Conservation (phyloP, 2,329 filamentous ascomycete genomes). For the Colletotrichum shisoi region DNA sequence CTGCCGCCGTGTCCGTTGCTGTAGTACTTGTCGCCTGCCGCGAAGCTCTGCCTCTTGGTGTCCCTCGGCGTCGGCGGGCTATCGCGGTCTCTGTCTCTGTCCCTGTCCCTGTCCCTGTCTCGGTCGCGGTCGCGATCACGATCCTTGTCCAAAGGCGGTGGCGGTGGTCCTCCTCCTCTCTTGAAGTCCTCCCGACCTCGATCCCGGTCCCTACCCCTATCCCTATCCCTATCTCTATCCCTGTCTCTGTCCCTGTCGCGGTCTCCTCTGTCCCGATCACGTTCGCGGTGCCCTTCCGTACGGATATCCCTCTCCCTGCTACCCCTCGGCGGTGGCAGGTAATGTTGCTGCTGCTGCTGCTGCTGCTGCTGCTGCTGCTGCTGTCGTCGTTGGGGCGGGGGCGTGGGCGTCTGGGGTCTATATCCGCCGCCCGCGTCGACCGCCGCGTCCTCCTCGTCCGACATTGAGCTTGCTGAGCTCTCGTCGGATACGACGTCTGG, state of each 20-base stretch:
- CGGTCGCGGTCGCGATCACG: slow-evolving; percentile 8
- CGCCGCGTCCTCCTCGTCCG: slow-evolving; percentile 27
- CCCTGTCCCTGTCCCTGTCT: slow-evolving; percentile 27
- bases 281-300: slow-evolving; percentile 18
- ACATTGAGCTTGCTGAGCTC: slow-evolving; percentile 28
- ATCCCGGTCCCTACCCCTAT: slow-evolving; percentile 35
- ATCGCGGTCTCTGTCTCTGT: slow-evolving; percentile 34
- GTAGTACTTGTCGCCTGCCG: slow-evolving; percentile 25
- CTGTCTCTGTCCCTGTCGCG: slow-evolving; percentile 25
- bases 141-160: not conserved
- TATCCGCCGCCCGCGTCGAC: slow-evolving; percentile 19
- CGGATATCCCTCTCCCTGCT: slow-evolving; percentile 28
- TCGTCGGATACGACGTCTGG: slow-evolving; percentile 13
- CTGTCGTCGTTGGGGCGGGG: slow-evolving; percentile 26
- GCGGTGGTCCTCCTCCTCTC: too few relatives aligned
- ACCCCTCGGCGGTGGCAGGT: slow-evolving; percentile 19
- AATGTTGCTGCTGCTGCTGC: not conserved
- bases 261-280: slow-evolving; percentile 20
- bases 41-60: slow-evolving; percentile 39
- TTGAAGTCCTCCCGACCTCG: slow-evolving; percentile 26
- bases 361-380: not conserved
- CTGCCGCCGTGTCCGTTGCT: not conserved
- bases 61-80: slow-evolving; percentile 40
- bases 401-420: slow-evolving; percentile 31
- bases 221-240: slow-evolving; percentile 34